Evolutionary conservation across 2,329 filamentous ascomycete genomes (phyloP), one percentile per base, ranked within the genome.

Genomic region (Fusarium penzigii): DNA sequence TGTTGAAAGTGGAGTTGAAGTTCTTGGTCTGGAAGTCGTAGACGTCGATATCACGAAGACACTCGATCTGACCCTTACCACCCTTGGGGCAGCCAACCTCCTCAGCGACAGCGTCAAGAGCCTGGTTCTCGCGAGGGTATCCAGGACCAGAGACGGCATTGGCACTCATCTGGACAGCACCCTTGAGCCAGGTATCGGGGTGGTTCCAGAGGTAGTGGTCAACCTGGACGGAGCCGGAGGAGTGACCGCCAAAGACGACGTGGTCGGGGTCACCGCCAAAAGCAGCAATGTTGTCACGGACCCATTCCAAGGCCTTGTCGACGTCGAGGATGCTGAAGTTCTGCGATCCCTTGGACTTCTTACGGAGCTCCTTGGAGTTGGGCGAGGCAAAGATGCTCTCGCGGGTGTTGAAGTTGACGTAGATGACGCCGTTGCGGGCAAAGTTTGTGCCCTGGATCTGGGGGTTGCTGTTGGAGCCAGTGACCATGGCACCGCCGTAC

Each of bases 231-330:
- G 57, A 55, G 6, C 72, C 72, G 0, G 71, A 74, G 0, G 70
- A 71, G 57, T 74, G 69, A 1, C 75, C 75, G 43, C 75, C 75
- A 6, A 76, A 68, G n/a, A 77, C 73, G 3, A 78, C 70, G 46
- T 74, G 75, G 36, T 76, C 66, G 4, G 75, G 73, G 53, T 77
- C 70, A 20, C 75, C 75, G 2, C 75, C 75, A 49, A 77, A 77
- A 34, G 72, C 75, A 52, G 58, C 1, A 14, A 65, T 65, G 44
- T 65, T 65, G 8, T 61, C 55, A 38, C 45, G 59, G 17, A 65
- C 42, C 62, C 62, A 65, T n/a, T 61, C 62, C 39, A 65, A n/a
- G 17, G 62, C 62, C 46, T 62, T 64, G 9, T 65, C 57, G 0
- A 65, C 58, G 44, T 65, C 62, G 14, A 65, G 20, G 16, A 65